Conservation (phyloP, 2,329 filamentous ascomycete species). For the Microsporum ferrugineum region DNA sequence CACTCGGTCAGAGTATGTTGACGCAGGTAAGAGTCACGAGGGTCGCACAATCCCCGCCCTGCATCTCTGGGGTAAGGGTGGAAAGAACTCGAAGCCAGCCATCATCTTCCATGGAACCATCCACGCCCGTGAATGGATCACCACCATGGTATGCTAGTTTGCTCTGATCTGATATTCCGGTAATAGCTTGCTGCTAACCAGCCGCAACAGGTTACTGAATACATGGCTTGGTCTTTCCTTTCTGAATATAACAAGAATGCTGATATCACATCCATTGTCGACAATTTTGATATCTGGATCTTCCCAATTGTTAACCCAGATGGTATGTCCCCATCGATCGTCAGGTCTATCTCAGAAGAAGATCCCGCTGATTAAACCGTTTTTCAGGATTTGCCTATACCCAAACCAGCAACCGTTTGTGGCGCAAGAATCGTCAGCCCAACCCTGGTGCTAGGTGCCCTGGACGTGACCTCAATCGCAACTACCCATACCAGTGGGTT, state of each 20-base stretch:
- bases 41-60: constrained; percentile 38
- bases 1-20: constrained; percentile 39
- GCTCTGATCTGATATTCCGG: background rate
- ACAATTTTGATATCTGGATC: constrained; percentile 56
- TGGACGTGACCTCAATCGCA: constrained; percentile 48
- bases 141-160: constrained; percentile 35
- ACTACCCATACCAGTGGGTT: constrained; percentile 45
- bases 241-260: constrained; percentile 32
- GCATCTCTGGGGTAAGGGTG: constrained; percentile 42
- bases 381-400: constrained; percentile 47
- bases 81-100: constrained; percentile 39
- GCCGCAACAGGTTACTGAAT: constrained; percentile 31
- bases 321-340: constrained; percentile 29
- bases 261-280: constrained; percentile 37
- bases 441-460: constrained; percentile 31
- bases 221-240: constrained; percentile 43
- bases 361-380: background rate
- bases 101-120: constrained; percentile 48
- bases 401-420: constrained; percentile 47
- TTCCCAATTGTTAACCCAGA: constrained; percentile 54
- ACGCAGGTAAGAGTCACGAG: constrained; percentile 38
- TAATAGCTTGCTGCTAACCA: background rate
- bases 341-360: too few species aligned
- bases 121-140: constrained; percentile 52
- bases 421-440: constrained; percentile 50